Percentiles rank a stretch among this genome's conserved stretches.
These are phyloP conservation scores for Plasmodium inui DNA, from an alignment of 169 alveolate species.

Conservation along the genomic window DNA sequence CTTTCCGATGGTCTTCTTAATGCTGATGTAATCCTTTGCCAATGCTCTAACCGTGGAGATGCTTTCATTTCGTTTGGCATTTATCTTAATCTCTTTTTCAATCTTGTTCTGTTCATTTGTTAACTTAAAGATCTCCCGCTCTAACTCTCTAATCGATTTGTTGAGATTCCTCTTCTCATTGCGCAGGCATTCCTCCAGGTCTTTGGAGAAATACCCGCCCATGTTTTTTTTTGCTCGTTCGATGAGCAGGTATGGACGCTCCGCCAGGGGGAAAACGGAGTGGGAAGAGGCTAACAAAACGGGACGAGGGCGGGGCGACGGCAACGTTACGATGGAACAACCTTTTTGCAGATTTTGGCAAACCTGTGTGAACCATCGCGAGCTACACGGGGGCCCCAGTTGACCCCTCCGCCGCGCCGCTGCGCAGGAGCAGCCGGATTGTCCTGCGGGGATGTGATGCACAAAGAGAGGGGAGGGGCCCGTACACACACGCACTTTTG, in stretches of 20 bases:
- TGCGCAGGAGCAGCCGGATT: not conserved
- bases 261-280: not conserved
- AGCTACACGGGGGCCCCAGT: not conserved
- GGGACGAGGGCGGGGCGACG: not conserved
- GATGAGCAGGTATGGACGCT: too few relatives aligned
- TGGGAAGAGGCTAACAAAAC: not conserved
- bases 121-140: slow-evolving; percentile 46
- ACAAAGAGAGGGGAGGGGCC: not conserved
- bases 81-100: slow-evolving; percentile 36
- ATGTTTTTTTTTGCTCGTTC: not conserved
- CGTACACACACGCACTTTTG: not conserved
- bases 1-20: slow-evolving; percentile 31
- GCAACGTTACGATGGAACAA: not conserved
- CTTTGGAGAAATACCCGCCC: slow-evolving; percentile 48
- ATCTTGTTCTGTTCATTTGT: slow-evolving; percentile 33
- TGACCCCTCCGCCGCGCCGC: not conserved
- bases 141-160: slow-evolving; percentile 40
- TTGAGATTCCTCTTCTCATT: slow-evolving; percentile 62
- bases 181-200: slow-evolving; percentile 38
- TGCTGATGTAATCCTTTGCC: slow-evolving; percentile 42
- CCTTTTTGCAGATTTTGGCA: not conserved
- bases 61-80: slow-evolving; percentile 25
- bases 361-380: not conserved
- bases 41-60: slow-evolving; percentile 7
- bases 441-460: not conserved